Evolutionary conservation across 2,329 filamentous ascomycete genomes (phyloP).

Genomic region (Pseudocercospora musae): DNA sequence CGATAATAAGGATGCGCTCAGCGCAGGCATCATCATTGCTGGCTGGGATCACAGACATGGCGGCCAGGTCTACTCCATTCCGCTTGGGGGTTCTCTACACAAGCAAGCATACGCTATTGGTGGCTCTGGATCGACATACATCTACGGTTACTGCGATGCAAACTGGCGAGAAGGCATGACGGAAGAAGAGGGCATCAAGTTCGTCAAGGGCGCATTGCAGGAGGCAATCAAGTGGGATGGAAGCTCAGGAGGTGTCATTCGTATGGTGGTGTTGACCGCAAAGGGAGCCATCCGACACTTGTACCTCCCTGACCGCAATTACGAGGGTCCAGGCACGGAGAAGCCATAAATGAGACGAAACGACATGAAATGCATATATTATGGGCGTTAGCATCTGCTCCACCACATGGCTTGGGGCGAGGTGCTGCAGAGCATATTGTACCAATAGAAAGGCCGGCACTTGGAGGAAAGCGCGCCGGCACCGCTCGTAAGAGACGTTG

Average conservation of each 20-base stretch:
- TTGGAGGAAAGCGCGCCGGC: background rate
- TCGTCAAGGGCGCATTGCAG: conserved; percentile 84
- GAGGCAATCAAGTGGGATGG: conserved; percentile 99
- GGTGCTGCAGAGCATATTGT: conserved; percentile 7
- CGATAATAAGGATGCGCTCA: conserved; percentile 89
- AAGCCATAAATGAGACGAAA: conserved; percentile 24
- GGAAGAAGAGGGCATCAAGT: conserved; percentile 82
- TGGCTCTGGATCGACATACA: conserved; percentile 96
- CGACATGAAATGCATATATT: conserved; percentile 2
- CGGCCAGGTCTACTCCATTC: conserved; percentile 96
- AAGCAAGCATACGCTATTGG: conserved; percentile 95
- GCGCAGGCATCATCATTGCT: conserved; percentile 96
- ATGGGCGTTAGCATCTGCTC: background rate
- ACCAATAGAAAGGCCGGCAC: conserved; percentile 1
- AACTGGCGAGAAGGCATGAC: conserved; percentile 96
- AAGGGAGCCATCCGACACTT: conserved; percentile 88
- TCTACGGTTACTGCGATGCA: conserved; percentile 97
- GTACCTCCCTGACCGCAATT: conserved; percentile 90
- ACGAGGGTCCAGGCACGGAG: conserved; percentile 65
- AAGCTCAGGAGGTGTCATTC: conserved; percentile 95
- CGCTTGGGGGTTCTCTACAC: conserved; percentile 92
- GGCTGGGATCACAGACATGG: conserved; percentile 94
- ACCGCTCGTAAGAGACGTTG: background rate
- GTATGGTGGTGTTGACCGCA: conserved; percentile 92
- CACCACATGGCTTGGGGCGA: background rate